Evolutionary conservation across 352 stramenopile genomes (phyloP).

Genomic region (Phytophthora syringae): DNA sequence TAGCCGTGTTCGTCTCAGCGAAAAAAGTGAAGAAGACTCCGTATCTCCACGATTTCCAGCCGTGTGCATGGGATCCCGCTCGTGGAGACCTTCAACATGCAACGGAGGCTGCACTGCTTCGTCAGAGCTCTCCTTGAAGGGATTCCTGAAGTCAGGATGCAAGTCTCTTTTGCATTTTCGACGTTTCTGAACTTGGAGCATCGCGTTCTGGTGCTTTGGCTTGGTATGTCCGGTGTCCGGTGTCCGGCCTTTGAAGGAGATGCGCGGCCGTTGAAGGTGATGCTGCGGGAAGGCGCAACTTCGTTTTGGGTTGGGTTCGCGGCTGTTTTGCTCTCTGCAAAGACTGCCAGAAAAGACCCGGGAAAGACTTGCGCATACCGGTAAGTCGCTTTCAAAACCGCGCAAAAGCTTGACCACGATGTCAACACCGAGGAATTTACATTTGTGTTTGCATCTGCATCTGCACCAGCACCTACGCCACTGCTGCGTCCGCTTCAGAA

Average conservation of each 20-base stretch:
- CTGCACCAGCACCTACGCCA: neutral
- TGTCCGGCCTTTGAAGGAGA: neutral
- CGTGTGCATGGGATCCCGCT: neutral
- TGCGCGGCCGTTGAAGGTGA: slow-evolving; percentile 7
- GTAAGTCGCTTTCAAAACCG: slow-evolving; percentile 9
- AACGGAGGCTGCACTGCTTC: neutral
- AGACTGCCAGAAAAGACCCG: slow-evolving; percentile 4
- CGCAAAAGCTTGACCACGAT: slow-evolving; percentile 13
- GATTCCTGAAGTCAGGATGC: no score
- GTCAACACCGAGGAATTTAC: slow-evolving; percentile 1
- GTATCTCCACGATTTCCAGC: slow-evolving; percentile 12
- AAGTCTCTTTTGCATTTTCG: no score
- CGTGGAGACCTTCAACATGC: neutral
- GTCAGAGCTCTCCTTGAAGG: neutral
- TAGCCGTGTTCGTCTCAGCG: slow-evolving; percentile 24
- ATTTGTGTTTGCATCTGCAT: neutral
- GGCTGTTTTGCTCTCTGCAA: slow-evolving; percentile 22
- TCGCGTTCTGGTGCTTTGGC: slow-evolving; percentile 25
- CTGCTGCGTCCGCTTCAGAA: neutral
- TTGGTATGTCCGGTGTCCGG: slow-evolving; percentile 25
- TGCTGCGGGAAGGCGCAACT: slow-evolving; percentile 5
- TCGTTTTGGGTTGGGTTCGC: slow-evolving; percentile 14
- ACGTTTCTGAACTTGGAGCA: slow-evolving; percentile 28
- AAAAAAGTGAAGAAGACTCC: slow-evolving; percentile 1
- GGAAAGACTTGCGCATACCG: no score